Evolutionary conservation across 2,329 filamentous ascomycete species (phyloP).

Genomic region (Sclerotinia nivalis): DNA sequence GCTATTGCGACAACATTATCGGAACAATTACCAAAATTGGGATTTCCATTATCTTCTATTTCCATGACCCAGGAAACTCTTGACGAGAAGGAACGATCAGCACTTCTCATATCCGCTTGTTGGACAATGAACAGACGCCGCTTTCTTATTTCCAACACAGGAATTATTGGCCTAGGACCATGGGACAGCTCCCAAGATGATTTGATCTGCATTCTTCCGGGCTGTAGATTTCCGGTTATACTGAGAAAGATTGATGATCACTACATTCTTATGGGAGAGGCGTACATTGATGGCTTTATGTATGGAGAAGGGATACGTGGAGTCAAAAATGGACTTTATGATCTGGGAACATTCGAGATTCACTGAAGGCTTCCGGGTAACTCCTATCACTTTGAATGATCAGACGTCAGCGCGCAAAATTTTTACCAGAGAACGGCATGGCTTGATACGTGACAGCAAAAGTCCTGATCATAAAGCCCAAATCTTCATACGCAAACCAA

Average conservation of each 20-base stretch:
- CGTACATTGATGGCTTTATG: constrained; percentile 38
- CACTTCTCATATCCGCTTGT: constrained; percentile 30
- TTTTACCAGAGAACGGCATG: background rate
- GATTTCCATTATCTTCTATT: constrained; percentile 9
- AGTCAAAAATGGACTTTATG: constrained; percentile 23
- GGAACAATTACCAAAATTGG: constrained; percentile 7
- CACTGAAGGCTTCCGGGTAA: constrained; percentile 24
- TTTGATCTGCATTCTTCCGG: constrained; percentile 33
- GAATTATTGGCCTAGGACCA: constrained; percentile 31
- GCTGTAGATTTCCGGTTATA: constrained; percentile 37
- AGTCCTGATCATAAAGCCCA: background rate
- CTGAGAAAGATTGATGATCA: constrained; percentile 27
- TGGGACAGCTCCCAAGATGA: constrained; percentile 31
- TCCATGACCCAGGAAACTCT: background rate
- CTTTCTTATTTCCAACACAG: constrained; percentile 27
- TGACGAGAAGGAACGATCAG: constrained; percentile 28
- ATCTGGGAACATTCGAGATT: constrained; percentile 31
- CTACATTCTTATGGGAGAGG: constrained; percentile 35
- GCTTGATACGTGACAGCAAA: background rate
- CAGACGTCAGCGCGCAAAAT: background rate
- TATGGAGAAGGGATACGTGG: constrained; percentile 34
- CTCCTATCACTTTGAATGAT: background rate
- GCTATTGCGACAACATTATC: constrained; percentile 28
- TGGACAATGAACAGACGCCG: constrained; percentile 34
- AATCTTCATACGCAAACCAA: background rate